These are phyloP conservation scores for Hypoxylon perforatum DNA, from an alignment of 495 filamentous ascomycete genomes.

Conservation along the genomic window DNA sequence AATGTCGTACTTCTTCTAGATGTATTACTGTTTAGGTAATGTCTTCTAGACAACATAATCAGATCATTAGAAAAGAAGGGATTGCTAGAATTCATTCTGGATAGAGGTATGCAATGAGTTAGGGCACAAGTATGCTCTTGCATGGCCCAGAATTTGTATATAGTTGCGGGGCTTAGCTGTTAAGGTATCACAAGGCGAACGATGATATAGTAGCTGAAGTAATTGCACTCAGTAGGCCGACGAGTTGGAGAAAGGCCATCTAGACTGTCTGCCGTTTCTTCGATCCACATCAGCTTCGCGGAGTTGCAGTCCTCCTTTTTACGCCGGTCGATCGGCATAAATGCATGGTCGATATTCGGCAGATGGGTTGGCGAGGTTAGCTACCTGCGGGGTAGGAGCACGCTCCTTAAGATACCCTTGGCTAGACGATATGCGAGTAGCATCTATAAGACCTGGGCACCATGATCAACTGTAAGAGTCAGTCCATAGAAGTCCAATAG, in stretches of 20 bases:
- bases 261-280: conserved; percentile 11
- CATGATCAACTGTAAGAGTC: not conserved
- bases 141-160: too few species aligned
- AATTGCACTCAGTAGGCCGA: too few species aligned
- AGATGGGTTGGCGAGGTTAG: conserved; percentile 37
- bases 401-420: conserved; percentile 10
- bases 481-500: not conserved
- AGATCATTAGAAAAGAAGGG: too few species aligned
- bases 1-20: too few species aligned
- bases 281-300: not conserved
- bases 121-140: too few species aligned
- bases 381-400: conserved; percentile 38
- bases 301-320: conserved; percentile 9
- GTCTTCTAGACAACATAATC: too few species aligned
- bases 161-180: not conserved
- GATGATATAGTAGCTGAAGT: too few species aligned
- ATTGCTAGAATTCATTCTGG: too few species aligned
- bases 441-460: conserved; percentile 12
- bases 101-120: too few species aligned
- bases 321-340: conserved; percentile 33
- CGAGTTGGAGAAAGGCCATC: conserved; percentile 13
- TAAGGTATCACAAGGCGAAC: too few species aligned
- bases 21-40: too few species aligned
- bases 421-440: conserved; percentile 13
- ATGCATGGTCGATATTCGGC: conserved; percentile 34